Conservation (phyloP, 1,284 basidiomycete species). For the Trichosporon faecale region DNA sequence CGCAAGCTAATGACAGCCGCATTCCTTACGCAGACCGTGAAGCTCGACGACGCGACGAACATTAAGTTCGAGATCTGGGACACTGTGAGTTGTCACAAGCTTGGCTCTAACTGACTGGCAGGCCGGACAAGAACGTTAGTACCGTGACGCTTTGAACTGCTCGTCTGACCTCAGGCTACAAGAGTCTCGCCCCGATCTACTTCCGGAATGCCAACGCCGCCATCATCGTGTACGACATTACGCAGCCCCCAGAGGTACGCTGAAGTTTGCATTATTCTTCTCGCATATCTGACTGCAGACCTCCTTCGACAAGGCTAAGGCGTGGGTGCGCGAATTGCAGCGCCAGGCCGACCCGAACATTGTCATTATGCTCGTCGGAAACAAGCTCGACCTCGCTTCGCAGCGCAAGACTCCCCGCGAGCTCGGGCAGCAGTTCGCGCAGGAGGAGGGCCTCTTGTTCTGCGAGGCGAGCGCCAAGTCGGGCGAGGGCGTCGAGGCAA, state of each 20-base stretch:
- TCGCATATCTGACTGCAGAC: conserved; percentile 37
- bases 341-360: conserved; percentile 96
- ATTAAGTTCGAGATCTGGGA: conserved; percentile 99
- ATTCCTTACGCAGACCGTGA: conserved; percentile 93
- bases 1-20: conserved; percentile 64
- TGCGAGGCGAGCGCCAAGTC: conserved; percentile 93
- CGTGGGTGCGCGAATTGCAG: conserved; percentile 94
- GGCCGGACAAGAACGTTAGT: conserved; percentile 53
- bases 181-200: conserved; percentile 78
- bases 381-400: conserved; percentile 83
- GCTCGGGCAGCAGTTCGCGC: conserved; percentile 87
- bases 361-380: conserved; percentile 91
- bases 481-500: conserved; percentile 81
- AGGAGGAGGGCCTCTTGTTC: conserved; percentile 94
- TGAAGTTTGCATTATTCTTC: background rate
- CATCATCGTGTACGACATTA: conserved; percentile 97
- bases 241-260: conserved; percentile 51
- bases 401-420: conserved; percentile 70
- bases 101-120: conserved; percentile 18
- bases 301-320: conserved; percentile 89
- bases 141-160: background rate
- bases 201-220: conserved; percentile 98
- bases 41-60: conserved; percentile 79
- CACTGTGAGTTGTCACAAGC: conserved; percentile 40
- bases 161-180: conserved; percentile 43